These are phyloP conservation scores for Xerocomus potaroensis DNA, from an alignment of 768 basidiomycete genomes.

Conservation along the genomic window DNA sequence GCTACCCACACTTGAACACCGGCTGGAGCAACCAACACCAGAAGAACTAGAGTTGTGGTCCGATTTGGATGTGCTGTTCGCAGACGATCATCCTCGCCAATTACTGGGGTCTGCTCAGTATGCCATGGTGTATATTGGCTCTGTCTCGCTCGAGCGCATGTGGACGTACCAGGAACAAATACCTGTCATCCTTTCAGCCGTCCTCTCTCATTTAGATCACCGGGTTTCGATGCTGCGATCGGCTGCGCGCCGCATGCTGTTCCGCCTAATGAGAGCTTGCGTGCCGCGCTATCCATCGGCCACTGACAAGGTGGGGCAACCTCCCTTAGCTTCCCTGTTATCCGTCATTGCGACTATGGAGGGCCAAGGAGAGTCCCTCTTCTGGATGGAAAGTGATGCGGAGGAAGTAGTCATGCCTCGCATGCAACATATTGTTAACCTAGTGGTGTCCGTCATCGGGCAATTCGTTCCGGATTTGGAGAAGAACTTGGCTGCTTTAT, in stretches of 20 bases:
- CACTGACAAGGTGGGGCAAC: conserved; percentile 51
- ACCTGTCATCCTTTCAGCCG: conserved; percentile 69
- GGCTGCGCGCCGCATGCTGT: conserved; percentile 73
- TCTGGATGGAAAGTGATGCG: conserved; percentile 72
- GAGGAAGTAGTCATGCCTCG: conserved; percentile 54
- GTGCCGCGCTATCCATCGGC: conserved; percentile 72
- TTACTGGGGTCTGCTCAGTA: conserved; percentile 81
- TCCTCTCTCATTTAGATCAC: conserved; percentile 83
- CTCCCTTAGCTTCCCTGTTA: conserved; percentile 47
- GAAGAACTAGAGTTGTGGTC: conserved; percentile 76
- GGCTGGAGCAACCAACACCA: conserved; percentile 52
- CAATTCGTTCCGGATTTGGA: conserved; percentile 67
- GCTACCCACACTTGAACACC: conserved; percentile 73
- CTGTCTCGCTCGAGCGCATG: conserved; percentile 68
- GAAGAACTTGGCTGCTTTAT: conserved; percentile 75
- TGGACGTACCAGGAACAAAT: conserved; percentile 73
- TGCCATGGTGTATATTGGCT: conserved; percentile 79
- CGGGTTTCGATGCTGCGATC: conserved; percentile 63
- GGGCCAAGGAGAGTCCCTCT: conserved; percentile 47
- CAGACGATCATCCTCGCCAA: conserved; percentile 59
- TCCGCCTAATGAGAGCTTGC: conserved; percentile 82
- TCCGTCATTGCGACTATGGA: conserved; percentile 53
- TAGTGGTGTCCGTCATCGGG: conserved; percentile 61
- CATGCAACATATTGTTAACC: conserved; percentile 63
- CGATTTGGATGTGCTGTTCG: conserved; percentile 73